Evolutionary conservation across 2,329 filamentous ascomycete species (phyloP).

Genomic region (Trichophyton mentagrophytes): DNA sequence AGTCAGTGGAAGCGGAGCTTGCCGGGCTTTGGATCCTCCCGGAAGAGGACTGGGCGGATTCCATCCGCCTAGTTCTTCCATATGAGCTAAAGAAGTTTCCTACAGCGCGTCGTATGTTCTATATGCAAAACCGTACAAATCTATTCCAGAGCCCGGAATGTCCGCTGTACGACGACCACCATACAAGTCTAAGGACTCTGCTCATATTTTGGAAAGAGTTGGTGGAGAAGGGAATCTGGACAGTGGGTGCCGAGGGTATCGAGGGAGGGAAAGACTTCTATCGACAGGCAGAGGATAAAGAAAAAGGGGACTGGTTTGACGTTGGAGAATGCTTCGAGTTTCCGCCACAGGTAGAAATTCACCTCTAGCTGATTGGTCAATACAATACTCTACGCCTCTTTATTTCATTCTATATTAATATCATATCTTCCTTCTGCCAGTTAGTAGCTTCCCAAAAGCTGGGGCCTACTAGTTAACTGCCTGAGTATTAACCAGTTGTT

Average conservation of each 20-base stretch:
- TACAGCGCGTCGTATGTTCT: background rate
- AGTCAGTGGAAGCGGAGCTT: background rate
- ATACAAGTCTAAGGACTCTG: background rate
- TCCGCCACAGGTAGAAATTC: background rate
- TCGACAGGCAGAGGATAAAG: background rate
- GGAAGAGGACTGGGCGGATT: background rate
- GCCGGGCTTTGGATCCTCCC: slow-evolving; percentile 3
- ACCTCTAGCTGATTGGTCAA: background rate
- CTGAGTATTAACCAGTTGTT: too few species aligned
- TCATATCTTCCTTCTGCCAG: too few species aligned
- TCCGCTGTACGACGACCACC: background rate
- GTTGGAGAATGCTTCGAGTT: background rate
- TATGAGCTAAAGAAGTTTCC: background rate
- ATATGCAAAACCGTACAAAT: background rate
- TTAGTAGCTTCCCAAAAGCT: too few species aligned
- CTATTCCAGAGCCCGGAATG: background rate
- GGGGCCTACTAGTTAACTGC: too few species aligned
- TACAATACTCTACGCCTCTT: too few species aligned
- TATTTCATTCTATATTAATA: too few species aligned
- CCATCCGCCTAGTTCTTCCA: background rate
- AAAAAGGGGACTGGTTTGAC: background rate
- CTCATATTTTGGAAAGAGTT: background rate
- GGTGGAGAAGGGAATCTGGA: slow-evolving; percentile 4
- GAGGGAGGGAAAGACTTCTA: slow-evolving; percentile 1
- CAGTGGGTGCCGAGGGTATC: background rate